Percentiles rank a stretch among this genome's conserved stretches.
Evolutionary conservation across 129 eudicot genomes (phyloP).

Genomic region (Flaveria trinervia): DNA sequence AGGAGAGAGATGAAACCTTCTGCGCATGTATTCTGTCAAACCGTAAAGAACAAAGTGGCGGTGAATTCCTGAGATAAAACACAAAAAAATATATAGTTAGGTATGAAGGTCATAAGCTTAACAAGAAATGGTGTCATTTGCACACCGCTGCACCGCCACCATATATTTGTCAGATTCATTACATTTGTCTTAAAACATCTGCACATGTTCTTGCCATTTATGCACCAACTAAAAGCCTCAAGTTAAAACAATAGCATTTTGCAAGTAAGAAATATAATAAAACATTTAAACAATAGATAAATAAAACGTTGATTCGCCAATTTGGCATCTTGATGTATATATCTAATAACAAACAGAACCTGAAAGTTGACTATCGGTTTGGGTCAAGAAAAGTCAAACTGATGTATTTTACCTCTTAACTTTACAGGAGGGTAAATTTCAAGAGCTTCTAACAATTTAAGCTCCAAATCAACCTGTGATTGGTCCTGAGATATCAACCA

Average conservation of each 20-base stretch:
- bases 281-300: not conserved
- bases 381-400: not conserved
- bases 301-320: too few relatives aligned
- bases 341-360: too few relatives aligned
- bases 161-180: not conserved
- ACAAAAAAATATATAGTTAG: not conserved
- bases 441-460: conserved; percentile 78
- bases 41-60: conserved; percentile 97
- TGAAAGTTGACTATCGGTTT: not conserved
- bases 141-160: not conserved
- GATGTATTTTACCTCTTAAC: conserved; percentile 54
- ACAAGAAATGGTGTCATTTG: conserved; percentile 3
- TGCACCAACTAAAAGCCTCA: conserved; percentile 12
- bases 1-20: conserved; percentile 52
- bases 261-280: not conserved
- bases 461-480: conserved; percentile 87
- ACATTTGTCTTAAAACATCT: not conserved
- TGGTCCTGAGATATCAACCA: conserved; percentile 50
- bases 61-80: conserved; percentile 58
- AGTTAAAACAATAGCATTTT: not conserved
- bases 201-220: not conserved
- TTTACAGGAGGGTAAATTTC: conserved; percentile 87
- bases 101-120: not conserved
- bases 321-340: too few relatives aligned
- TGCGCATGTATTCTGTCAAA: conserved; percentile 69